Base-by-base conservation (phyloP, 768 basidiomycete species). In the Pleurotus cornucopiae region DNA sequence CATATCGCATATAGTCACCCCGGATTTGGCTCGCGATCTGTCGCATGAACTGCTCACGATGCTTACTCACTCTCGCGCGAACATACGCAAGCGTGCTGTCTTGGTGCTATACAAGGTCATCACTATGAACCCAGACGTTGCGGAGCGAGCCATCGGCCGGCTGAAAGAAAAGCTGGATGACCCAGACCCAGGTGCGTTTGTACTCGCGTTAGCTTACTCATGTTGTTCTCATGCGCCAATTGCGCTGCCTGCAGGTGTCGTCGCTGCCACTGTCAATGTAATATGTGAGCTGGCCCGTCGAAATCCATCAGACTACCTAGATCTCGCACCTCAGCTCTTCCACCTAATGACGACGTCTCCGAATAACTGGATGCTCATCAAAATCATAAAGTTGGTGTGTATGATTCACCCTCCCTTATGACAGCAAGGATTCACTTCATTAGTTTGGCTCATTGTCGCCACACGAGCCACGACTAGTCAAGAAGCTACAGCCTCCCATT, bases 321-420 rank as follows among this genome's bases (percentile, higher is more conserved):
- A 85, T 3, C 72, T 99, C 40, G 97, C 96, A 2, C 97, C 97
- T 7, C 90, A 91, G 62, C 70, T 98, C 54, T 99, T 98, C 69
- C 92, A 91, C 64, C 79, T 98, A 9, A 74, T 99, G 57, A 97
- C 93, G 0, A 93, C 88, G 2, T 94, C 94, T 9, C 89, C 91
- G 7, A 98, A 99, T 69, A 99, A 99, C 64, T 99, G 97, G 97
- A 96, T 98, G 92, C 80, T 99, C 57, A 99, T 99, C 70, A 99
- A 99, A 73, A 88, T 98, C 54, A 86, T 98, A 67, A 99, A 99
- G 73, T 71, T 98, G 69, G 96, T 94, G 69, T 64, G 57, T 43
- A 25, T 20, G 2, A 7, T 34, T 34, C 12, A 47, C 57, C 46
- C 25, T 38, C 3, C 16, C 44, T 25, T 6, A 26, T n/a, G 2